phyloP scores from a whole-genome alignment of 345 rosid genomes.

The Nasturtium officinale region DNA sequence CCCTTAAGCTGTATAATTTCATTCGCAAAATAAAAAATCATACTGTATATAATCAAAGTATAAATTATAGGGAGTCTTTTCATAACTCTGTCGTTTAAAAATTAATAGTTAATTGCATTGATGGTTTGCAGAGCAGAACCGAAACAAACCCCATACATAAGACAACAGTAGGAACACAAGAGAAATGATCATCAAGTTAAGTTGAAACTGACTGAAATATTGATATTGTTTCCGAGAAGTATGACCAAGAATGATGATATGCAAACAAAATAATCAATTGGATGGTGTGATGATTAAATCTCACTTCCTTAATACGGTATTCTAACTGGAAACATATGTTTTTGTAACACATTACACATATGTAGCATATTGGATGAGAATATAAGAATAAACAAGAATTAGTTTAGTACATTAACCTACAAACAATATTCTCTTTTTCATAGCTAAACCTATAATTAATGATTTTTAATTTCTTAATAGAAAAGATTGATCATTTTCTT shows the following conservation, averaged over 20 bases:
- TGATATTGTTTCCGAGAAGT: too few species aligned
- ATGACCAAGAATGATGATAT: background rate
- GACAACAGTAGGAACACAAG: background rate
- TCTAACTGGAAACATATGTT: background rate
- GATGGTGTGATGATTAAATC: background rate
- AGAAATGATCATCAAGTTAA: background rate
- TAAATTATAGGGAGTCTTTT: background rate
- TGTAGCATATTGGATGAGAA: background rate
- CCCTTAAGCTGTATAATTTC: background rate
- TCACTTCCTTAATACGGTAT: background rate
- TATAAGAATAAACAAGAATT: background rate
- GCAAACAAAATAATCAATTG: background rate
- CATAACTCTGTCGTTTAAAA: too few species aligned
- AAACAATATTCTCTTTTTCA: background rate
- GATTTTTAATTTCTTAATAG: background rate
- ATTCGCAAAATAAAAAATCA: background rate
- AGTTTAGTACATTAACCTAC: background rate
- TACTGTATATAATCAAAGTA: background rate
- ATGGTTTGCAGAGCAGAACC: background rate
- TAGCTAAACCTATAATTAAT: background rate
- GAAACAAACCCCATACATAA: background rate
- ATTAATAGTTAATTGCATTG: background rate
- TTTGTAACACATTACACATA: background rate
- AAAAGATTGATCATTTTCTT: background rate
- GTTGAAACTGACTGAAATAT: background rate